phyloP scores from a whole-genome alignment of 2,329 filamentous ascomycete species.

The Aspergillus awamori region DNA sequence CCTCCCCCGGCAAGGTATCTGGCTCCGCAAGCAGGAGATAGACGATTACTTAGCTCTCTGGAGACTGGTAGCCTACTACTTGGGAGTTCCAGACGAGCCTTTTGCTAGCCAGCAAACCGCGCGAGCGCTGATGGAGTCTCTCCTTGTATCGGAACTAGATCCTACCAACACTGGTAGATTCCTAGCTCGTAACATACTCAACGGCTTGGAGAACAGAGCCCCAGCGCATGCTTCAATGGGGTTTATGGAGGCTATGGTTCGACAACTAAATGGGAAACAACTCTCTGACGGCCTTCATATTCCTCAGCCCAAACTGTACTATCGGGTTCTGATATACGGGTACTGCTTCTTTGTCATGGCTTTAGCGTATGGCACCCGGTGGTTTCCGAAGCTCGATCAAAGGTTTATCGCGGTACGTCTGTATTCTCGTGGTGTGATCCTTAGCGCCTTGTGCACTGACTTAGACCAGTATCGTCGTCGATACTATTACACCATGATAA shows the following conservation, averaged over 20 bases:
- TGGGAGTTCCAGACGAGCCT: constrained; percentile 67
- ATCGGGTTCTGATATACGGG: constrained; percentile 62
- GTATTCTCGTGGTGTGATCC: background rate
- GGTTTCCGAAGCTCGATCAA: constrained; percentile 53
- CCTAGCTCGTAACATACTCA: constrained; percentile 75
- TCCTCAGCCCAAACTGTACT: constrained; percentile 58
- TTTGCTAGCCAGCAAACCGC: constrained; percentile 61
- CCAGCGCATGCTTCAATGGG: constrained; percentile 67
- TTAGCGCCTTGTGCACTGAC: background rate
- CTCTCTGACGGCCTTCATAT: constrained; percentile 64
- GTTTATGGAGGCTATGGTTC: constrained; percentile 68
- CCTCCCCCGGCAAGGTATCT: constrained; percentile 73
- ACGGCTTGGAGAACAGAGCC: constrained; percentile 65
- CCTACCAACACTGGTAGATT: constrained; percentile 65
- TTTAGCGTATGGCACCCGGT: constrained; percentile 50
- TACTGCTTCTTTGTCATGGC: constrained; percentile 69
- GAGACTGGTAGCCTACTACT: constrained; percentile 72
- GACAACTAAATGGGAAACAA: constrained; percentile 70
- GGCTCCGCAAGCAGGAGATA: constrained; percentile 63
- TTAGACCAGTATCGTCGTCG: constrained; percentile 45
- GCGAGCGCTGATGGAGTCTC: constrained; percentile 66
- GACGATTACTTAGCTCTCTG: constrained; percentile 73
- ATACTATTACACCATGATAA: constrained; percentile 62
- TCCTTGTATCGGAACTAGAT: constrained; percentile 67
- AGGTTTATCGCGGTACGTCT: constrained; percentile 54